Evolutionary conservation across 2,329 filamentous ascomycete species (phyloP).

Genomic region (Uncinocarpus reesii): DNA sequence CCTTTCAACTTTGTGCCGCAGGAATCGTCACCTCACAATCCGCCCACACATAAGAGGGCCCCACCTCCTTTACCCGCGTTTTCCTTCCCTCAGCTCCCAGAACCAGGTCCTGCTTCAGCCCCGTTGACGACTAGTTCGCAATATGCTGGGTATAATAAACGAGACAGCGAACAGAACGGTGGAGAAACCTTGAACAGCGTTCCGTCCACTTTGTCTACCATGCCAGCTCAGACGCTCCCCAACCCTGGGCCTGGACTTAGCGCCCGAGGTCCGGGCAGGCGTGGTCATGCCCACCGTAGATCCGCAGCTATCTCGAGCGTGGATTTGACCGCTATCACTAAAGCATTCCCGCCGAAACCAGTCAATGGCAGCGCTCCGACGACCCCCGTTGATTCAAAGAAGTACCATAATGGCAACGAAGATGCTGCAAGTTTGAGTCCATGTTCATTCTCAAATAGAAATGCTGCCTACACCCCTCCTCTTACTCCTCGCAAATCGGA

Average conservation of each 20-base stretch:
- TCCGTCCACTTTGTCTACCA: conserved; percentile 41
- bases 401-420: conserved; percentile 23
- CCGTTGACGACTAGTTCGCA: not conserved
- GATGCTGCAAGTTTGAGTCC: conserved; percentile 27
- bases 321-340: conserved; percentile 53
- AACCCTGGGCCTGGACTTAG: conserved; percentile 29
- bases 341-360: conserved; percentile 32
- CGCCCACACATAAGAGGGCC: conserved; percentile 10
- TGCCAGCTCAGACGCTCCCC: conserved; percentile 19
- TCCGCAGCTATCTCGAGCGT: conserved; percentile 71
- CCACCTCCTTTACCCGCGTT: conserved; percentile 30
- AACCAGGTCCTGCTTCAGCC: conserved; percentile 13
- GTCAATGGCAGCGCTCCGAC: conserved; percentile 52
- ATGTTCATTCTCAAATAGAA: conserved; percentile 26
- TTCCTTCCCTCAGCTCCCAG: conserved; percentile 30
- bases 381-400: conserved; percentile 37
- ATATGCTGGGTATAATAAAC: not conserved
- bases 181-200: conserved; percentile 23
- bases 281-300: conserved; percentile 69
- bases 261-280: conserved; percentile 44
- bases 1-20: conserved; percentile 30
- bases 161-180: conserved; percentile 45
- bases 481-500: conserved; percentile 25
- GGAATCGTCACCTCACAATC: not conserved
- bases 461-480: conserved; percentile 25